phyloP scores from a whole-genome alignment of 2,329 filamentous ascomycete species.

The Ophiosphaerella herpotricha region DNA sequence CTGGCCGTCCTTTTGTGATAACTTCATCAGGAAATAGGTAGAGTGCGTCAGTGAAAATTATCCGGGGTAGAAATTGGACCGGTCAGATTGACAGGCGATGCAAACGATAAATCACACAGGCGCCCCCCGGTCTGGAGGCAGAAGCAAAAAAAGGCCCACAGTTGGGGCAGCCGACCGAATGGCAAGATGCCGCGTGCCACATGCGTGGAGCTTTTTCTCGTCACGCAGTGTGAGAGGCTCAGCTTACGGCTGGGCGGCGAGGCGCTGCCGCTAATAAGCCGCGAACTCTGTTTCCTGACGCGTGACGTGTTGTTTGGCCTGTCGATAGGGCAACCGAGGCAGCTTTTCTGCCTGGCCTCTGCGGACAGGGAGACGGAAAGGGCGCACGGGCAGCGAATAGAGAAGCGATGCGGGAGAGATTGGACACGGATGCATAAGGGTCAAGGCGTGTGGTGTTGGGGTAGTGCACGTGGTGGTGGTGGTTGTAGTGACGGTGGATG shows the following conservation, averaged over 20 bases:
- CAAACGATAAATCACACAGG: neutral
- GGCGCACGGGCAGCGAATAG: too few species aligned
- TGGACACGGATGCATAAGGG: too few species aligned
- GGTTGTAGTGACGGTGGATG: too few species aligned
- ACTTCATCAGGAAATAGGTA: too few species aligned
- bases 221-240: slow-evolving; percentile 12
- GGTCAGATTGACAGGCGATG: neutral
- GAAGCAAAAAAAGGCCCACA: slow-evolving; percentile 18
- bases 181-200: slow-evolving; percentile 36
- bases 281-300: slow-evolving; percentile 11
- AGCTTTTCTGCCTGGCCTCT: neutral
- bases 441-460: neutral
- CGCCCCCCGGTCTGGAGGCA: neutral
- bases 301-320: slow-evolving; percentile 27
- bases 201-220: slow-evolving; percentile 33
- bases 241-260: slow-evolving; percentile 9
- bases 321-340: slow-evolving; percentile 22
- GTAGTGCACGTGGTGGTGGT: too few species aligned
- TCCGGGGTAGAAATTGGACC: neutral
- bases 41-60: too few species aligned
- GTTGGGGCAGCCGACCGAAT: slow-evolving; percentile 29
- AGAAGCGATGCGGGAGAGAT: too few species aligned
- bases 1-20: too few species aligned
- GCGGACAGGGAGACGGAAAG: too few species aligned
- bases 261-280: slow-evolving; percentile 11